These are phyloP conservation scores for Cryphonectria parasitica DNA, from an alignment of 2,329 filamentous ascomycete species.

Conservation along the genomic window DNA sequence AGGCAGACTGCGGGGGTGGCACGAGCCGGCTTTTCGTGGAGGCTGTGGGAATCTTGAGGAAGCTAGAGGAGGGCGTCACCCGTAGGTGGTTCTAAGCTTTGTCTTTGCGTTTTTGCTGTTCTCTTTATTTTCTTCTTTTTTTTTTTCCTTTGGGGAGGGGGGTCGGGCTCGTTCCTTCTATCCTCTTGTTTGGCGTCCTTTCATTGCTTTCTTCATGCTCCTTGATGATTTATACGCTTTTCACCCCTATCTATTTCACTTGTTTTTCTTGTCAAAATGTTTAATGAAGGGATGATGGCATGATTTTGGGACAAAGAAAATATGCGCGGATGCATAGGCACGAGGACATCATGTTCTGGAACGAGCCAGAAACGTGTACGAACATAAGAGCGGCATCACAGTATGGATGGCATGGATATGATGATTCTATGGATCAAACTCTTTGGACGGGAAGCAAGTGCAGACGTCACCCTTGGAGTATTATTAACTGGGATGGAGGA, in stretches of 20 bases:
- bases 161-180: neutral
- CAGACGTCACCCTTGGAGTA: neutral
- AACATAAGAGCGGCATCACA: neutral
- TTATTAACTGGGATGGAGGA: neutral
- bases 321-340: neutral
- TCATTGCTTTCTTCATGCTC: neutral
- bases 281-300: neutral
- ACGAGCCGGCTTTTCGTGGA: constrained; percentile 57
- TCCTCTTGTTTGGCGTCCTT: neutral
- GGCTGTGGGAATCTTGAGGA: constrained; percentile 55
- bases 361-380: neutral
- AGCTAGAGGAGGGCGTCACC: constrained; percentile 51
- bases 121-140: neutral
- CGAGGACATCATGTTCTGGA: neutral
- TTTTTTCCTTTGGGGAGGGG: neutral
- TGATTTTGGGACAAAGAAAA: neutral
- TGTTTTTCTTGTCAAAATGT: neutral
- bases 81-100: constrained; percentile 46
- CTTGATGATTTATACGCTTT: neutral
- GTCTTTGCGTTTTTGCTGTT: neutral
- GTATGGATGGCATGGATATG: neutral
- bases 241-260: neutral
- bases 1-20: constrained; percentile 53
- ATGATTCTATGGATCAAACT: neutral
- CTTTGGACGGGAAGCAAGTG: neutral